Percentiles rank a stretch among this genome's conserved stretches.
Evolutionary conservation across 768 basidiomycete species (phyloP).

Genomic region (Candolleomyces eurysporus): DNA sequence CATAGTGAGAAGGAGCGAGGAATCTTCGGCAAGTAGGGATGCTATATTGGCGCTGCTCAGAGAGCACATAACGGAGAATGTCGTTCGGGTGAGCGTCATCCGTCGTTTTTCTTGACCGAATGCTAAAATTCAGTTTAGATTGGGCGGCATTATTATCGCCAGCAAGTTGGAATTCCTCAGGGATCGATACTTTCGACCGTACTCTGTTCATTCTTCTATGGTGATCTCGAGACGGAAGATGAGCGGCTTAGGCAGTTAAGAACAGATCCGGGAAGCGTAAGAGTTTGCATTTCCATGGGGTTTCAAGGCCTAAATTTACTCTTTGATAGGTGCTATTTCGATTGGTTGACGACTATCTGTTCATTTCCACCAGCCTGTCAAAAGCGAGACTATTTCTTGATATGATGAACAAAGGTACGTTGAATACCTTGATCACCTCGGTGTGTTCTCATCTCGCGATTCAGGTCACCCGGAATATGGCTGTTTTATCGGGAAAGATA

Average conservation of each 20-base stretch:
- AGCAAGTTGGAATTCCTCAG: constrained; percentile 94
- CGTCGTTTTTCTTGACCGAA: not conserved
- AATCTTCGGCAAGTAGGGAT: constrained; percentile 36
- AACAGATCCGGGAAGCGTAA: constrained; percentile 59
- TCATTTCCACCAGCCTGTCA: constrained; percentile 64
- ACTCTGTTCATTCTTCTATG: constrained; percentile 95
- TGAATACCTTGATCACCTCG: not conserved
- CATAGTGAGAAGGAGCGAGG: constrained; percentile 45
- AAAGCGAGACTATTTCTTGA: constrained; percentile 70
- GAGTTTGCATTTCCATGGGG: constrained; percentile 21
- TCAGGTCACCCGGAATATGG: constrained; percentile 90
- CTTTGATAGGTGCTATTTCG: constrained; percentile 68
- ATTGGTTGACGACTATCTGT: constrained; percentile 93
- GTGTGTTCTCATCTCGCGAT: not conserved
- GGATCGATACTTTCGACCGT: constrained; percentile 93
- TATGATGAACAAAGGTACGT: constrained; percentile 69
- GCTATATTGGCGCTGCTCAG: constrained; percentile 73
- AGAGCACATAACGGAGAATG: constrained; percentile 89
- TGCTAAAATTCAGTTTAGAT: constrained; percentile 49
- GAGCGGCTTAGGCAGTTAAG: constrained; percentile 47
- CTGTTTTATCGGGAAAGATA: constrained; percentile 84
- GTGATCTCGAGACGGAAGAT: constrained; percentile 68
- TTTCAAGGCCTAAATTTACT: not conserved
- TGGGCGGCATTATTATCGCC: constrained; percentile 75
- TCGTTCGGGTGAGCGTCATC: constrained; percentile 69